Percentiles rank a stretch among this genome's conserved stretches.
Evolutionary conservation across 2,329 filamentous ascomycete genomes (phyloP).

Genomic region (Hypoxylon sp.): DNA sequence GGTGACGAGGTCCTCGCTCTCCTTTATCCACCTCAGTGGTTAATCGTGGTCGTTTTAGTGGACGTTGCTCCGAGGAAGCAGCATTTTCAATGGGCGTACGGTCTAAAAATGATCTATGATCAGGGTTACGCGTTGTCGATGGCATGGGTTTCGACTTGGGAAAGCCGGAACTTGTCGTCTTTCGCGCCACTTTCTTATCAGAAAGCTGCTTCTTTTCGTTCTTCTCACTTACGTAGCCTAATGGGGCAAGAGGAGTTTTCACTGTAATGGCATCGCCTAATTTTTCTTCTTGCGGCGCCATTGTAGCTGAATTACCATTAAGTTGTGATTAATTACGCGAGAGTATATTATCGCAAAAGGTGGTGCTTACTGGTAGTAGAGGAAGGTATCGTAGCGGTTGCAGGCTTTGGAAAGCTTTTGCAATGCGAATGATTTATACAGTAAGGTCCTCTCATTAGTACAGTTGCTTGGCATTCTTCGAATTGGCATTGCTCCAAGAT

Average conservation of each 20-base stretch:
- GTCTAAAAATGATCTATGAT: constrained; percentile 24
- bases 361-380: constrained; percentile 5
- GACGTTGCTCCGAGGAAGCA: constrained; percentile 30
- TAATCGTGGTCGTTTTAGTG: constrained; percentile 43
- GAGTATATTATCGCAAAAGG: neutral
- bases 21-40: constrained; percentile 29
- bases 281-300: constrained; percentile 26
- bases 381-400: neutral
- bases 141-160: constrained; percentile 30
- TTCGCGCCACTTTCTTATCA: constrained; percentile 48
- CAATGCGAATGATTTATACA: constrained; percentile 39
- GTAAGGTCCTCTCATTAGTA: constrained; percentile 37
- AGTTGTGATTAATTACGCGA: constrained; percentile 8
- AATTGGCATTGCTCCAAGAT: constrained; percentile 42
- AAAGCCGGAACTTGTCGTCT: constrained; percentile 32
- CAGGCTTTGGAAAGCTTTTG: constrained; percentile 3
- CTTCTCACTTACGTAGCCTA: constrained; percentile 38
- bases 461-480: constrained; percentile 42
- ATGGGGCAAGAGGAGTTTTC: constrained; percentile 22
- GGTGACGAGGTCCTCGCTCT: constrained; percentile 30
- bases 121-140: constrained; percentile 10
- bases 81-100: constrained; percentile 28
- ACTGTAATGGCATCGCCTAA: constrained; percentile 43
- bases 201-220: constrained; percentile 50
- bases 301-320: constrained; percentile 9